phyloP scores from a whole-genome alignment of 1,284 basidiomycete genomes.

The Phylloboletellus chloephorus region DNA sequence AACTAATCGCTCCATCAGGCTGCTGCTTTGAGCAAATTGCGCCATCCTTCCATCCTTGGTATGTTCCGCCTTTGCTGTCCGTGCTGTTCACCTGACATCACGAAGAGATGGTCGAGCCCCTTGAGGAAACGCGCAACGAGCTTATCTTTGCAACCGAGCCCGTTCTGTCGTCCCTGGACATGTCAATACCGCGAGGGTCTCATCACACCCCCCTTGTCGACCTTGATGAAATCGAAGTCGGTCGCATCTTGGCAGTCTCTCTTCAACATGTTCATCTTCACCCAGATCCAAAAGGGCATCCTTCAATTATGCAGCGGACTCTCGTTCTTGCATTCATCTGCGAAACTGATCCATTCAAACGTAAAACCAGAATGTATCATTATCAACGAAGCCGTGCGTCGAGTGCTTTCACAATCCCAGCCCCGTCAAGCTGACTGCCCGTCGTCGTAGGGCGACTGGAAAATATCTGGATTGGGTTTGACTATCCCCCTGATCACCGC shows the following conservation, averaged over 20 bases:
- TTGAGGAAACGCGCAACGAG: constrained; percentile 88
- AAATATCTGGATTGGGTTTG: constrained; percentile 85
- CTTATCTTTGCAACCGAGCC: constrained; percentile 93
- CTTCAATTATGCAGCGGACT: constrained; percentile 92
- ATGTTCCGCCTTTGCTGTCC: constrained; percentile 17
- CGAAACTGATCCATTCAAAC: constrained; percentile 89
- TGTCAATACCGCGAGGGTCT: constrained; percentile 64
- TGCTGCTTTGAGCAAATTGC: constrained; percentile 75
- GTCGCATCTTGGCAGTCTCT: constrained; percentile 8
- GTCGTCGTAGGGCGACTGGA: constrained; percentile 87
- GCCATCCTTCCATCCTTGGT: constrained; percentile 93
- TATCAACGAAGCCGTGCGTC: constrained; percentile 79
- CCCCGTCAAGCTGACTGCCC: constrained; percentile 4
- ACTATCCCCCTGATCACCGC: constrained; percentile 73
- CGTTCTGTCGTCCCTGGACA: constrained; percentile 70
- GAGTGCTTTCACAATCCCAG: background rate
- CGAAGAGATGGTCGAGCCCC: constrained; percentile 93
- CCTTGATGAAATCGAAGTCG: constrained; percentile 86
- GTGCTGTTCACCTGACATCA: constrained; percentile 11
- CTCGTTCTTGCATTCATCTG: constrained; percentile 88
- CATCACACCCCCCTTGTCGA: constrained; percentile 57
- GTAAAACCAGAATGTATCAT: constrained; percentile 81
- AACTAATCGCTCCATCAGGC: constrained; percentile 48
- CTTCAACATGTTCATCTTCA: constrained; percentile 9
- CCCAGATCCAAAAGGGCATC: constrained; percentile 93